Percentiles rank a stretch among this genome's conserved stretches.
phyloP scores from a whole-genome alignment of 2,329 filamentous ascomycete genomes.

The Phaeophleospora eucalypticola region DNA sequence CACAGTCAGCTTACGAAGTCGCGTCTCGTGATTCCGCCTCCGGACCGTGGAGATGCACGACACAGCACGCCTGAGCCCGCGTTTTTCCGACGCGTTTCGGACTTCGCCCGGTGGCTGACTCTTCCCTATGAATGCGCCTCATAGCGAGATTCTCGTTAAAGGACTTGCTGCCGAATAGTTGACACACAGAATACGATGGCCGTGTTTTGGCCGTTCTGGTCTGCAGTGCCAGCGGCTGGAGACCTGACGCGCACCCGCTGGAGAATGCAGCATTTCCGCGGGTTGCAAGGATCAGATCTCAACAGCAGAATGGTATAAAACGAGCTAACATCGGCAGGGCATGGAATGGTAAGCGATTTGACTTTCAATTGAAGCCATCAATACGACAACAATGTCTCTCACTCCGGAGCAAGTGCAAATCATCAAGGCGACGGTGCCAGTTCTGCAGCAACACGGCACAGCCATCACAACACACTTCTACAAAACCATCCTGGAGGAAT shows the following conservation, averaged over 20 bases:
- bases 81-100: too few relatives aligned
- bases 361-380: not conserved
- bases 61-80: too few relatives aligned
- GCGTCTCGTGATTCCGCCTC: too few relatives aligned
- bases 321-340: not conserved
- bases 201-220: not conserved
- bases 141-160: not conserved
- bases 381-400: slow-evolving; percentile 39
- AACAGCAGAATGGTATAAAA: not conserved
- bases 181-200: not conserved
- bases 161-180: not conserved
- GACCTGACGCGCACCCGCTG: not conserved
- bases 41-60: too few relatives aligned
- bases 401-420: slow-evolving; percentile 59
- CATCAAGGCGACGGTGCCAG: slow-evolving; percentile 67
- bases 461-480: slow-evolving; percentile 71
- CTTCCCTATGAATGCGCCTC: too few relatives aligned
- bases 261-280: not conserved
- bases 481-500: slow-evolving; percentile 59
- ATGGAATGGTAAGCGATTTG: not conserved
- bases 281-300: not conserved
- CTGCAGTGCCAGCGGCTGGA: not conserved
- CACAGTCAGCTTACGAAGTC: too few relatives aligned
- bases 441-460: slow-evolving; percentile 63
- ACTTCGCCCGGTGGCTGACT: too few relatives aligned